Evolutionary conservation across 495 filamentous ascomycete species (phyloP).

Genomic region (Darksidea phi): DNA sequence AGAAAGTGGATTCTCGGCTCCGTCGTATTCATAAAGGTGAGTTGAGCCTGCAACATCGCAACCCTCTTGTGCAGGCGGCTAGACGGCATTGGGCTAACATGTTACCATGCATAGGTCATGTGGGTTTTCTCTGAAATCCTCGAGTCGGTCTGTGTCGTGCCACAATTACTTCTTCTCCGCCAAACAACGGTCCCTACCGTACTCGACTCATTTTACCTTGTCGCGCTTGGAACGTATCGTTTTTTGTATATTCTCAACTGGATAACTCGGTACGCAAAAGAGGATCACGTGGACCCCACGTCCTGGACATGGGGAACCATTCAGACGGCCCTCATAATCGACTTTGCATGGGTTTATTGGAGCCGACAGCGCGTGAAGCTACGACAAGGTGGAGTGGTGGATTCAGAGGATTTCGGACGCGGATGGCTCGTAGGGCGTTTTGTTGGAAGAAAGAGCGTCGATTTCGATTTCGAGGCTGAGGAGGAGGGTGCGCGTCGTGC

Average conservation of each 20-base stretch:
- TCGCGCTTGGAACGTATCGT: slow-evolving; percentile 85
- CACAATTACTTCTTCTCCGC: slow-evolving; percentile 85
- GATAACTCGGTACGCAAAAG: slow-evolving; percentile 65
- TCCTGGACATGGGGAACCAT: slow-evolving; percentile 80
- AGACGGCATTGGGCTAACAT: not conserved
- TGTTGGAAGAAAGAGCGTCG: slow-evolving; percentile 40
- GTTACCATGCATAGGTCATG: slow-evolving; percentile 54
- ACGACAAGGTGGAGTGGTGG: slow-evolving; percentile 84
- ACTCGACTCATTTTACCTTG: slow-evolving; percentile 90
- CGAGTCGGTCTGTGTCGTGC: slow-evolving; percentile 86
- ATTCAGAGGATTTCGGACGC: slow-evolving; percentile 80
- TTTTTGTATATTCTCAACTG: slow-evolving; percentile 90
- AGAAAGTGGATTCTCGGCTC: slow-evolving; percentile 34
- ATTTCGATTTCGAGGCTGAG: slow-evolving; percentile 37
- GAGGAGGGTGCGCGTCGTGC: slow-evolving; percentile 13
- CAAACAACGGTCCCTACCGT: slow-evolving; percentile 95
- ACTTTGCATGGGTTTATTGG: slow-evolving; percentile 98
- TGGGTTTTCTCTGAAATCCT: slow-evolving; percentile 88
- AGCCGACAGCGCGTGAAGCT: slow-evolving; percentile 92
- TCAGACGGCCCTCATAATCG: slow-evolving; percentile 86
- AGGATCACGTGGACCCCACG: slow-evolving; percentile 64
- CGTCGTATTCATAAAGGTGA: slow-evolving; percentile 58
- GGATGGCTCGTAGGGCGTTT: slow-evolving; percentile 68
- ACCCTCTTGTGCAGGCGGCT: not conserved
- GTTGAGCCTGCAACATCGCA: not conserved